Evolutionary conservation across 2,329 filamentous ascomycete genomes (phyloP).

Genomic region (Chrysoporthe puriensis): DNA sequence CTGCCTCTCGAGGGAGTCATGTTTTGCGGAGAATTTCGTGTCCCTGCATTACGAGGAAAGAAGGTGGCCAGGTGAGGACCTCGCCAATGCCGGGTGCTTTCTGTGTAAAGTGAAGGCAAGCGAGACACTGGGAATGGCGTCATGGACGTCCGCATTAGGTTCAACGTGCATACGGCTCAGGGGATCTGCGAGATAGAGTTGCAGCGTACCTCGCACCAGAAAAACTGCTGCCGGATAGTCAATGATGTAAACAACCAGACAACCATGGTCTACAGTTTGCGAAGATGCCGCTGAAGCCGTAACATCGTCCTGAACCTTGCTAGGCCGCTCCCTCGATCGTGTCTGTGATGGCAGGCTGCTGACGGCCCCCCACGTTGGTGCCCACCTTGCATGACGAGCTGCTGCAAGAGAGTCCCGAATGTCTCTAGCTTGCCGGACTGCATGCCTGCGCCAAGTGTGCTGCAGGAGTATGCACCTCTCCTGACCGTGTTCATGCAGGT

Average conservation of each 20-base stretch:
- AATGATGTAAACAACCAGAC: background rate
- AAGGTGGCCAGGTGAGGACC: conserved; percentile 6
- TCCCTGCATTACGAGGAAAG: background rate
- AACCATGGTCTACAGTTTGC: background rate
- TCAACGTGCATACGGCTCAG: conserved; percentile 8
- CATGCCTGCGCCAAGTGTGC: conserved; percentile 9
- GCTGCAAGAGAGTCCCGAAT: conserved; percentile 27
- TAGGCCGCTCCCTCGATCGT: background rate
- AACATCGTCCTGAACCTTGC: background rate
- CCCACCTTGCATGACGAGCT: conserved; percentile 11
- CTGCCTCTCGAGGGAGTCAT: background rate
- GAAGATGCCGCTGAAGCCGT: background rate
- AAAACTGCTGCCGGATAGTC: background rate
- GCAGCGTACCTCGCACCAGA: background rate
- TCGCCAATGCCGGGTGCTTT: background rate
- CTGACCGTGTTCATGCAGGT: conserved; percentile 2
- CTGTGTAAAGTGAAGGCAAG: background rate
- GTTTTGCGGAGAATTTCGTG: conserved; percentile 13
- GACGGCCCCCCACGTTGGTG: conserved; percentile 20
- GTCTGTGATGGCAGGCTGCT: background rate
- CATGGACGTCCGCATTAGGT: conserved; percentile 16
- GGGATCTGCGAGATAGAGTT: background rate
- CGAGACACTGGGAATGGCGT: conserved; percentile 3
- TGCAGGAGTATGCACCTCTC: conserved; percentile 5
- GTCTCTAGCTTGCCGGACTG: conserved; percentile 18